These are phyloP conservation scores for Knufia petricola DNA, from an alignment of 2,329 filamentous ascomycete species.

Conservation along the genomic window DNA sequence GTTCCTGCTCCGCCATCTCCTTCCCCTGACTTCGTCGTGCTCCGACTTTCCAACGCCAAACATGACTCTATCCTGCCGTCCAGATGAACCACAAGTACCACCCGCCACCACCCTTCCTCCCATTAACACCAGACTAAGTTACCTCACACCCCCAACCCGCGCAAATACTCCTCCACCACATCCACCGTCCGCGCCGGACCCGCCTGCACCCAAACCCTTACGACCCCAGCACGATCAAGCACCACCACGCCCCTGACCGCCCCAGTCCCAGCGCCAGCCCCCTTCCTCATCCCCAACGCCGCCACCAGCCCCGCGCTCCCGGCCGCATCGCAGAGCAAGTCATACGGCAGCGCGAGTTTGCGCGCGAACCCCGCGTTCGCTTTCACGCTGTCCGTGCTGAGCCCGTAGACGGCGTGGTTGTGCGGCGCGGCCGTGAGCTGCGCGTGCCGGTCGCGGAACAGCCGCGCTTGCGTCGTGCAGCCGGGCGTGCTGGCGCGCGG, in stretches of 20 bases:
- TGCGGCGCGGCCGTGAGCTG: slow-evolving; percentile 64
- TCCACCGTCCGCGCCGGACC: slow-evolving; percentile 69
- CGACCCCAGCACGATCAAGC: slow-evolving; percentile 70
- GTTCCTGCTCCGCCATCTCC: no score
- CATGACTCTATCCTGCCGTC: no score
- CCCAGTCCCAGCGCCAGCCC: slow-evolving; percentile 49
- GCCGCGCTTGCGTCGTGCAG: slow-evolving; percentile 87
- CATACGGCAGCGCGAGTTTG: slow-evolving; percentile 82
- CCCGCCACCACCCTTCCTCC: no score
- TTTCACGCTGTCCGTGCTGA: slow-evolving; percentile 79
- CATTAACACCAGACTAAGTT: no score
- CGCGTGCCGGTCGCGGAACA: slow-evolving; percentile 79
- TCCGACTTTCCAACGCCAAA: no score
- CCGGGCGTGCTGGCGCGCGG: slow-evolving; percentile 89
- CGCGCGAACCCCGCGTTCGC: slow-evolving; percentile 87
- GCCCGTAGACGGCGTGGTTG: slow-evolving; percentile 78
- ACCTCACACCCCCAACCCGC: no score
- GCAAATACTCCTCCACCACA: slow-evolving; percentile 58
- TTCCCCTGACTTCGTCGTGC: no score
- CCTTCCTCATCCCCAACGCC: slow-evolving; percentile 84
- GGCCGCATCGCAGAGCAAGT: slow-evolving; percentile 79
- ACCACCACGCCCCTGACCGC: slow-evolving; percentile 83
- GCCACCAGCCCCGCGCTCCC: slow-evolving; percentile 62
- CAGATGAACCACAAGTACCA: no score
- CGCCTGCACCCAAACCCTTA: slow-evolving; percentile 64